Evolutionary conservation across 106 monocot genomes (phyloP).

Genomic region (Ottelia alismoides): DNA sequence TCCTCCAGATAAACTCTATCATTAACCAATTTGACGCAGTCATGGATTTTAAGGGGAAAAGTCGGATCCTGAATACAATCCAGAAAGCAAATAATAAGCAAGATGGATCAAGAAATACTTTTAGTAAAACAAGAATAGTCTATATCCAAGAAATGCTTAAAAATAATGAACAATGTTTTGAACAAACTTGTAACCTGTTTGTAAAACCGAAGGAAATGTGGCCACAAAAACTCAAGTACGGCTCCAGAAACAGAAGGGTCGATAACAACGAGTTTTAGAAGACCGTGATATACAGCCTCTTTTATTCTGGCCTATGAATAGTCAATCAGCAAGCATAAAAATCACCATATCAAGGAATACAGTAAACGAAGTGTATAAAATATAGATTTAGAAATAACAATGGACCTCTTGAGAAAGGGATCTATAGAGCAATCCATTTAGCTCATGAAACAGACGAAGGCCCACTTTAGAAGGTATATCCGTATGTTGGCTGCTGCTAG

Average conservation of each 20-base stretch:
- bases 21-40: slow-evolving; percentile 54
- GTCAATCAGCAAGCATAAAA: slow-evolving; percentile 10
- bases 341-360: not conserved
- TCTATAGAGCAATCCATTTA: slow-evolving; percentile 72
- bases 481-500: slow-evolving; percentile 87
- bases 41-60: slow-evolving; percentile 42
- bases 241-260: slow-evolving; percentile 41
- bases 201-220: slow-evolving; percentile 75
- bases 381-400: not conserved
- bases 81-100: not conserved
- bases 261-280: slow-evolving; percentile 52
- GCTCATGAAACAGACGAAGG: slow-evolving; percentile 58
- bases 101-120: not conserved
- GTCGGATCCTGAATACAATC: slow-evolving; percentile 41
- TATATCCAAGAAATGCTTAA: no score
- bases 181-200: slow-evolving; percentile 28
- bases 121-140: no score
- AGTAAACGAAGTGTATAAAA: not conserved
- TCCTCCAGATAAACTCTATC: slow-evolving; percentile 46
- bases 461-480: slow-evolving; percentile 19
- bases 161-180: not conserved
- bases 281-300: slow-evolving; percentile 61
- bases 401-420: slow-evolving; percentile 78
- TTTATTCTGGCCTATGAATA: slow-evolving; percentile 50
- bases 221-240: slow-evolving; percentile 81